Conservation (phyloP, 2,329 filamentous ascomycete species). For the Penicillium italicum region DNA sequence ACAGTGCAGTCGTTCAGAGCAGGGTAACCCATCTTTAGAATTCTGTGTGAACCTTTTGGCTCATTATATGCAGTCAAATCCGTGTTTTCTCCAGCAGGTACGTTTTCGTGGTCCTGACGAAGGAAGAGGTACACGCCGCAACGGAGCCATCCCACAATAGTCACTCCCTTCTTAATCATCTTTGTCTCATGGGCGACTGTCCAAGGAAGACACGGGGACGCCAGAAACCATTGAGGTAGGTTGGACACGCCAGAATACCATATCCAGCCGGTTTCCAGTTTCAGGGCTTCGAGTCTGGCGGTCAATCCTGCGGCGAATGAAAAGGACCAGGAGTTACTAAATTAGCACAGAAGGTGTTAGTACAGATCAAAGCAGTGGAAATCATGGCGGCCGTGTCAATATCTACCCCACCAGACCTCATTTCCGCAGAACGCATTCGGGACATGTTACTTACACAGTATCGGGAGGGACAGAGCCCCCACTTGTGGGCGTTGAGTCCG, state of each 20-base stretch:
- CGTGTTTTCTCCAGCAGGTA: background rate
- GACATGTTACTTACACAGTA: background rate
- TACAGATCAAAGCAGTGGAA: background rate
- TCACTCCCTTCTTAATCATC: background rate
- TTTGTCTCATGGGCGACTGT: background rate
- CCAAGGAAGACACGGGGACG: background rate
- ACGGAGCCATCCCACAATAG: background rate
- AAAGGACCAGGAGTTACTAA: background rate
- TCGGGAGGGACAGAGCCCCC: background rate
- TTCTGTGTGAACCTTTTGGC: background rate
- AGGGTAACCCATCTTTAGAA: background rate
- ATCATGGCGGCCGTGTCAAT: background rate
- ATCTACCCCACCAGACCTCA: background rate
- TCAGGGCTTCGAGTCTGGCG: background rate
- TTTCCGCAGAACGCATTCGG: background rate
- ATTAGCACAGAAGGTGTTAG: background rate
- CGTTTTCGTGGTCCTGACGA: background rate
- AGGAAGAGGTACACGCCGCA: background rate
- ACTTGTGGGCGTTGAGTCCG: background rate
- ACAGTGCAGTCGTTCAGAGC: background rate
- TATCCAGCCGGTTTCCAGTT: background rate
- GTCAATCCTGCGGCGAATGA: background rate
- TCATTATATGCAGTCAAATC: background rate
- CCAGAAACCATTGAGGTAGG: background rate
- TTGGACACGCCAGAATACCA: background rate